A percentile compares a stretch with the other conserved stretches of the same genome.
Evolutionary conservation across 768 basidiomycete species (phyloP).

Genomic region (Amanita phalloides): DNA sequence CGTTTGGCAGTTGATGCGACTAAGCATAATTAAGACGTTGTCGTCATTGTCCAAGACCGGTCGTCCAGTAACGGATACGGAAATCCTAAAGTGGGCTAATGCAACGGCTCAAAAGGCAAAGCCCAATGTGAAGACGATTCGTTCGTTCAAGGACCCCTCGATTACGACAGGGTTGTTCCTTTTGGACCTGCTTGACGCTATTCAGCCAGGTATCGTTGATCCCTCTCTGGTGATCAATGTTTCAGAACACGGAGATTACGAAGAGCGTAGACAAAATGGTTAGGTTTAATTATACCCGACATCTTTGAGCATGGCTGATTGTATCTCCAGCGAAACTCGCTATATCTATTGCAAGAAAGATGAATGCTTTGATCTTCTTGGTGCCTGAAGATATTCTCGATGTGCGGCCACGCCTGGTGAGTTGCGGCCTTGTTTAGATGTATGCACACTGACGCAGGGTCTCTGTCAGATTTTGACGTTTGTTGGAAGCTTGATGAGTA

Average conservation of each 20-base stretch:
- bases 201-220: constrained; percentile 93
- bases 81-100: constrained; percentile 97
- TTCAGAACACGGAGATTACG: constrained; percentile 53
- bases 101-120: constrained; percentile 70
- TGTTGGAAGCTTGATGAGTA: constrained; percentile 85
- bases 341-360: constrained; percentile 97
- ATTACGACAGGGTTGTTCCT: constrained; percentile 88
- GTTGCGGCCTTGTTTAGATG: constrained; percentile 16
- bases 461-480: constrained; percentile 78
- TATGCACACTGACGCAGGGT: neutral
- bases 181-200: constrained; percentile 83
- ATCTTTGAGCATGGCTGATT: neutral
- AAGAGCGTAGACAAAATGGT: constrained; percentile 92
- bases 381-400: constrained; percentile 98
- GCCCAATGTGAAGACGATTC: constrained; percentile 47
- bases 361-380: constrained; percentile 92
- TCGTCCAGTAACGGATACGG: constrained; percentile 78
- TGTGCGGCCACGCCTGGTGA: constrained; percentile 78
- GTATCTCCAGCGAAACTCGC: constrained; percentile 76
- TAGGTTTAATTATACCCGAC: constrained; percentile 10
- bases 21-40: constrained; percentile 89
- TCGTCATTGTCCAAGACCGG: constrained; percentile 58
- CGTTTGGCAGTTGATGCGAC: constrained; percentile 97
- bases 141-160: constrained; percentile 91
- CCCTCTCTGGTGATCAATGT: constrained; percentile 67